Percentiles rank a stretch among this genome's conserved stretches.
phyloP scores from a whole-genome alignment of 2,329 filamentous ascomycete genomes.

The Colletotrichum sp. region DNA sequence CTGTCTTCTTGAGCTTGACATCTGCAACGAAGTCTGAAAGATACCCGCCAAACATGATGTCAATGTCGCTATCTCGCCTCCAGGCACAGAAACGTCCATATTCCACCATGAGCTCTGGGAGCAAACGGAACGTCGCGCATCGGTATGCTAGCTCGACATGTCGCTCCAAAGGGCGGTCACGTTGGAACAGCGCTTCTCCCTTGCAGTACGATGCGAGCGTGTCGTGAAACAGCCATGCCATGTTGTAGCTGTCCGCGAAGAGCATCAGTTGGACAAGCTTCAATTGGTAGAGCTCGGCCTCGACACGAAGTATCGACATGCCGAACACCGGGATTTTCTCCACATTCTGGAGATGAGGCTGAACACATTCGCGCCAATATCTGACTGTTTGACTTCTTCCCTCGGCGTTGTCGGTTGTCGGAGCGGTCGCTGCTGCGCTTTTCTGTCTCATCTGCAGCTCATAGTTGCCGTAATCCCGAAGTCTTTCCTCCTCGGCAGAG shows the following conservation, averaged over 20 bases:
- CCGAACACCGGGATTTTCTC: constrained; percentile 9
- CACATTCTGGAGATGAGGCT: not conserved
- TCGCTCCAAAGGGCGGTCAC: not conserved
- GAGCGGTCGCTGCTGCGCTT: not conserved
- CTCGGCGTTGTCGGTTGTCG: not conserved
- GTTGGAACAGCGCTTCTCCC: not conserved
- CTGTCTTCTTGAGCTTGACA: not conserved
- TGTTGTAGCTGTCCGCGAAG: not conserved
- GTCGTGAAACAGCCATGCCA: not conserved
- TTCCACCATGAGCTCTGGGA: not conserved
- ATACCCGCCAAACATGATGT: not conserved
- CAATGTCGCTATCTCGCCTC: not conserved
- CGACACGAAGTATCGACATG: not conserved
- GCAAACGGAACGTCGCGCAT: not conserved
- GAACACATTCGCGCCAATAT: not conserved
- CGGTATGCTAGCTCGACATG: not conserved
- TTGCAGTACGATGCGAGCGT: not conserved
- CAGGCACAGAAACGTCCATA: not conserved
- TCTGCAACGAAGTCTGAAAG: not conserved
- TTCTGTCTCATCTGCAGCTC: not conserved
- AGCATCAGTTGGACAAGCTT: not conserved
- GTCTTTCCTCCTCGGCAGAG: not conserved
- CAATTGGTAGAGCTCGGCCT: not conserved
- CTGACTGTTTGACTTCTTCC: not conserved
- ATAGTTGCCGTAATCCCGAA: not conserved